Percentiles rank a stretch among this genome's conserved stretches.
These are phyloP conservation scores for Penicillium antarcticum DNA, from an alignment of 495 filamentous ascomycete species.

Conservation along the genomic window DNA sequence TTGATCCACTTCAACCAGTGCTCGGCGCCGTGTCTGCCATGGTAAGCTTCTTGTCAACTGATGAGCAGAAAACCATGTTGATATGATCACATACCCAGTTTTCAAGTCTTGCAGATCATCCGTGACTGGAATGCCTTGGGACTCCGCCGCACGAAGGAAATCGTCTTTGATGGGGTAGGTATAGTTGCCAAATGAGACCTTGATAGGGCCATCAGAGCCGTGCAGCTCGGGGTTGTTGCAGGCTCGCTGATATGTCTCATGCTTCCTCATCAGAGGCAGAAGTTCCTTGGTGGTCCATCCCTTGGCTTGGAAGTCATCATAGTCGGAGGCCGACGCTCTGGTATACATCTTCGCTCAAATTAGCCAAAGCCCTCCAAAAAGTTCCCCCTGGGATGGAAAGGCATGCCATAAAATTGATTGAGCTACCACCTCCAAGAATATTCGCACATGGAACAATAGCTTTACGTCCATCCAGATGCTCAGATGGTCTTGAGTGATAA, in stretches of 20 bases:
- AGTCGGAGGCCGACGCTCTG: constrained; percentile 74
- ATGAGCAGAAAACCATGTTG: too few relatives aligned
- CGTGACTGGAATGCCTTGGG: constrained; percentile 68
- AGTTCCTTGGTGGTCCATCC: constrained; percentile 80
- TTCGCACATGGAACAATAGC: constrained; percentile 79
- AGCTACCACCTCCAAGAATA: constrained; percentile 73
- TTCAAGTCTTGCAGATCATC: constrained; percentile 68
- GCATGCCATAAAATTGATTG: constrained; percentile 76
- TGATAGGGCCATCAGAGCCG: constrained; percentile 79
- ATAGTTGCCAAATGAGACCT: constrained; percentile 80
- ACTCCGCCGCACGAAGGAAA: constrained; percentile 75
- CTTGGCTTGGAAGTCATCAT: constrained; percentile 79
- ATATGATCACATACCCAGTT: constrained; percentile 46
- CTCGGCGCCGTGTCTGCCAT: constrained; percentile 32
- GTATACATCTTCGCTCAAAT: constrained; percentile 67
- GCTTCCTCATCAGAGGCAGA: constrained; percentile 77
- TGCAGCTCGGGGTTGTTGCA: constrained; percentile 74
- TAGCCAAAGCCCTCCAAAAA: neutral
- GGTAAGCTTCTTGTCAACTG: neutral
- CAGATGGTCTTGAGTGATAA: constrained; percentile 73
- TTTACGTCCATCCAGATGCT: constrained; percentile 66
- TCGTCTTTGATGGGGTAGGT: constrained; percentile 72
- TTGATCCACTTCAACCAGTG: constrained; percentile 67
- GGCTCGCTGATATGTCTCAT: constrained; percentile 78
- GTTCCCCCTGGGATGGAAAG: too few relatives aligned